A percentile compares a stretch with the other conserved stretches of the same genome.
Evolutionary conservation across 768 basidiomycete genomes (phyloP).

Genomic region (Trametes cinnabarina): DNA sequence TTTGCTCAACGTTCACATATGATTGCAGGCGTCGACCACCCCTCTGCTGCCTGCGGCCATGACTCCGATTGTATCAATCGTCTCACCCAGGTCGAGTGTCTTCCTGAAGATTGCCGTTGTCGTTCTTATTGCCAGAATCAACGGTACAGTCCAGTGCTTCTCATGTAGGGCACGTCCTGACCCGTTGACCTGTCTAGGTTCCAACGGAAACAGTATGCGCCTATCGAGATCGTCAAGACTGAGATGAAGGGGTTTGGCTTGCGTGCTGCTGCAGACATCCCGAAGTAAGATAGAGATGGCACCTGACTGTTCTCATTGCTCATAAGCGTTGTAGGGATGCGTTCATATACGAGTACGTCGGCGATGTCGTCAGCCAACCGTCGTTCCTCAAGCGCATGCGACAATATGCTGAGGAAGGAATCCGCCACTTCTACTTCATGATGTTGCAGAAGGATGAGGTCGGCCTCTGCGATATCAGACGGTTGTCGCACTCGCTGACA

Average conservation of each 20-base stretch:
- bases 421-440: constrained; percentile 99
- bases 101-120: constrained; percentile 87
- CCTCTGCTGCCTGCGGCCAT: constrained; percentile 74
- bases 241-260: constrained; percentile 96
- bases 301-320: background rate
- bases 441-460: constrained; percentile 98
- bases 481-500: background rate
- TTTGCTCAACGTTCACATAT: background rate
- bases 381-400: constrained; percentile 94
- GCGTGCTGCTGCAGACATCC: constrained; percentile 66
- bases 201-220: constrained; percentile 79
- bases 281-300: constrained; percentile 48
- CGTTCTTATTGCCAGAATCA: constrained; percentile 85
- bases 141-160: constrained; percentile 52
- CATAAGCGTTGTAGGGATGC: constrained; percentile 54
- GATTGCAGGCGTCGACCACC: constrained; percentile 53
- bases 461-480: constrained; percentile 17
- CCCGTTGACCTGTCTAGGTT: constrained; percentile 64
- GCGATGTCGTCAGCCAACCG: constrained; percentile 86
- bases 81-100: constrained; percentile 94
- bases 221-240: constrained; percentile 87
- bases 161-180: background rate
- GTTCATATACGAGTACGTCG: constrained; percentile 97
- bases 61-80: constrained; percentile 95
- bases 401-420: constrained; percentile 89